Percentiles rank a stretch among this genome's conserved stretches.
Conservation (phyloP, 352 stramenopile species). For the Phytophthora nicotianae region DNA sequence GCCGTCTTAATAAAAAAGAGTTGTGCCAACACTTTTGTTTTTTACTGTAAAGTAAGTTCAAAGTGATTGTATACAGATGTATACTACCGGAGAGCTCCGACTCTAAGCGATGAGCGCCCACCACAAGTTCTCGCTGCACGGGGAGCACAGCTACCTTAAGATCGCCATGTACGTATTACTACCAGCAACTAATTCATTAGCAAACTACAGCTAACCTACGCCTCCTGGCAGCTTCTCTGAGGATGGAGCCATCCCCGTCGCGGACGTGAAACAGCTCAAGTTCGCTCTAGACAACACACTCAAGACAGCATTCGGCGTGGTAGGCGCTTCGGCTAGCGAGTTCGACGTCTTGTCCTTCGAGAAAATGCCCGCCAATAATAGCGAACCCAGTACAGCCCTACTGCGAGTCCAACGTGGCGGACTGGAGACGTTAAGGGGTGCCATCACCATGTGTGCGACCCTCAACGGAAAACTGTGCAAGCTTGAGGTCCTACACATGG, state of each 20-base stretch:
- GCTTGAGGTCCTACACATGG: constrained; percentile 65
- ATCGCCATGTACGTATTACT: constrained; percentile 63
- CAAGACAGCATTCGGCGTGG: constrained; percentile 69
- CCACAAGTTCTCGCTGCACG: constrained; percentile 77
- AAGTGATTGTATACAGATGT: no score
- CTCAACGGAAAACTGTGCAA: constrained; percentile 72
- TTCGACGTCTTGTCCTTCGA: constrained; percentile 67
- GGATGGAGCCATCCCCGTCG: constrained; percentile 40
- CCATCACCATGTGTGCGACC: constrained; percentile 76
- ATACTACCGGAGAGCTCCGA: no score
- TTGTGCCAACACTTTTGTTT: no score
- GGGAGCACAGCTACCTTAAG: constrained; percentile 57
- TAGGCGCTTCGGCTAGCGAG: constrained; percentile 63
- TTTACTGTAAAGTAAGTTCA: no score
- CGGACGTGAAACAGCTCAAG: constrained; percentile 70
- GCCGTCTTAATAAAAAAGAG: no score
- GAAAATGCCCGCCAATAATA: constrained; percentile 31
- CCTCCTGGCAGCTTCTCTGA: constrained; percentile 54
- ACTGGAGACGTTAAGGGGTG: constrained; percentile 63
- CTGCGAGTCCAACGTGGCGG: constrained; percentile 65
- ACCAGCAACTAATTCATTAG: neutral
- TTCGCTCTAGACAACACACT: constrained; percentile 76
- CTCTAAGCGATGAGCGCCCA: constrained; percentile 35
- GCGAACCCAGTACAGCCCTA: constrained; percentile 59
- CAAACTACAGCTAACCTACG: neutral